Conservation (phyloP, 2,329 filamentous ascomycete genomes). For the Onygena corvina region DNA sequence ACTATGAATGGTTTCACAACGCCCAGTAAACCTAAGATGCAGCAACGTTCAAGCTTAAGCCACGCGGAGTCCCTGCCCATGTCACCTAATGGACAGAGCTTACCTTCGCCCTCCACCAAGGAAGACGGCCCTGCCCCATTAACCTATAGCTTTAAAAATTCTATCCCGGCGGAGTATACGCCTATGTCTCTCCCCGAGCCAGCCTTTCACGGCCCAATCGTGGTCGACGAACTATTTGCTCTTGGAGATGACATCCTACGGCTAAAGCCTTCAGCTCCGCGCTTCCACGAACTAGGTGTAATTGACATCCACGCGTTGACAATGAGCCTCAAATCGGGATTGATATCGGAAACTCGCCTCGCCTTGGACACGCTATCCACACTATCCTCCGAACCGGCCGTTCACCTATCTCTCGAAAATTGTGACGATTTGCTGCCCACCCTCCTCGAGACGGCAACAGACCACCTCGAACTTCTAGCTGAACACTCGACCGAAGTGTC, state of each 20-base stretch:
- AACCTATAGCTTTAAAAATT: slow-evolving; percentile 7
- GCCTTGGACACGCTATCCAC: slow-evolving; percentile 73
- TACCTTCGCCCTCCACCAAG: slow-evolving; percentile 17
- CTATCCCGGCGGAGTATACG: slow-evolving; percentile 33
- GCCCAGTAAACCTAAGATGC: background rate
- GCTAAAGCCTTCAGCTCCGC: slow-evolving; percentile 62
- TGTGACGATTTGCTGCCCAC: slow-evolving; percentile 85
- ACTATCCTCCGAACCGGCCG: slow-evolving; percentile 52
- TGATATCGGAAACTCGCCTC: slow-evolving; percentile 77
- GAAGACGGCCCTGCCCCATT: slow-evolving; percentile 11
- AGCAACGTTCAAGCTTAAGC: slow-evolving; percentile 21
- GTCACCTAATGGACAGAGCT: slow-evolving; percentile 18
- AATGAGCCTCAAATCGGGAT: slow-evolving; percentile 77
- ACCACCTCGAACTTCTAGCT: slow-evolving; percentile 71
- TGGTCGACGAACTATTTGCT: slow-evolving; percentile 51
- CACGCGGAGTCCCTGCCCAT: slow-evolving; percentile 18
- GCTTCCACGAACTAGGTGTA: slow-evolving; percentile 64
- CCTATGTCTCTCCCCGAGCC: slow-evolving; percentile 38
- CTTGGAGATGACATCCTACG: slow-evolving; percentile 55
- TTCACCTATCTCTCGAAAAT: slow-evolving; percentile 55
- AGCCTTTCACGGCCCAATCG: slow-evolving; percentile 58
- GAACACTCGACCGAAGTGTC: slow-evolving; percentile 77
- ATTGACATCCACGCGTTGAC: slow-evolving; percentile 86
- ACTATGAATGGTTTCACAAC: background rate
- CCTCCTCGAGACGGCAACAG: slow-evolving; percentile 79